Evolutionary conservation across 148 eudicot species (phyloP).

Genomic region (Vaccinium vitisidaea): DNA sequence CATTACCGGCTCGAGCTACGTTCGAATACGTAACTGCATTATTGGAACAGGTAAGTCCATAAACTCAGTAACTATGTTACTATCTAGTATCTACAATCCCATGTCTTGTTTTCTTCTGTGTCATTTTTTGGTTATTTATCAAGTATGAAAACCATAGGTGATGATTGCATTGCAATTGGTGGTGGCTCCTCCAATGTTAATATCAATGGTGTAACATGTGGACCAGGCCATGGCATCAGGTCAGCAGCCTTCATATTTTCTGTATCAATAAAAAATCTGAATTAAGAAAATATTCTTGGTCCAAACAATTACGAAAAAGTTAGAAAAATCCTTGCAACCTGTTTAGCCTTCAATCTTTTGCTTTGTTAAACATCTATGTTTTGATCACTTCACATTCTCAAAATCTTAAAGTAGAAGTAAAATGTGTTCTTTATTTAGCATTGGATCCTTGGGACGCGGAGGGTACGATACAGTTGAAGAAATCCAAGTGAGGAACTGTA

Average conservation of each 20-base stretch:
- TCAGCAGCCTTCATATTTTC: background rate
- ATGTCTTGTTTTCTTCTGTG: background rate
- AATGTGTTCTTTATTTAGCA: slow-evolving; percentile 21
- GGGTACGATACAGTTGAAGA: slow-evolving; percentile 35
- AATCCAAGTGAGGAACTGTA: slow-evolving; percentile 32
- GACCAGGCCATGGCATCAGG: slow-evolving; percentile 61
- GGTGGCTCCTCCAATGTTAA: slow-evolving; percentile 40
- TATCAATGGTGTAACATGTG: slow-evolving; percentile 39
- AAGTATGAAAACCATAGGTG: slow-evolving; percentile 24
- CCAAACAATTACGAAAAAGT: background rate
- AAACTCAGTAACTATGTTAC: no score
- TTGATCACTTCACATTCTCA: background rate
- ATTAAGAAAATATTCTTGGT: background rate
- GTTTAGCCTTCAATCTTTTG: background rate
- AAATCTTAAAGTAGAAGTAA: background rate
- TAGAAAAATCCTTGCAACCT: background rate
- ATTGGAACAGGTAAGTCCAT: slow-evolving; percentile 36
- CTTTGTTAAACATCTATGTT: background rate
- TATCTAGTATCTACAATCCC: background rate
- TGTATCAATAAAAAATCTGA: background rate
- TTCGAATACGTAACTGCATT: slow-evolving; percentile 26
- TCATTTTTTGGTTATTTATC: background rate
- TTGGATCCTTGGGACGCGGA: slow-evolving; percentile 35
- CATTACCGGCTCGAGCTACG: slow-evolving; percentile 32
- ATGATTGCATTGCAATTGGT: slow-evolving; percentile 49